Base-by-base conservation (phyloP, 1,139 yeast species). In the Eremothecium gossypii region DNA sequence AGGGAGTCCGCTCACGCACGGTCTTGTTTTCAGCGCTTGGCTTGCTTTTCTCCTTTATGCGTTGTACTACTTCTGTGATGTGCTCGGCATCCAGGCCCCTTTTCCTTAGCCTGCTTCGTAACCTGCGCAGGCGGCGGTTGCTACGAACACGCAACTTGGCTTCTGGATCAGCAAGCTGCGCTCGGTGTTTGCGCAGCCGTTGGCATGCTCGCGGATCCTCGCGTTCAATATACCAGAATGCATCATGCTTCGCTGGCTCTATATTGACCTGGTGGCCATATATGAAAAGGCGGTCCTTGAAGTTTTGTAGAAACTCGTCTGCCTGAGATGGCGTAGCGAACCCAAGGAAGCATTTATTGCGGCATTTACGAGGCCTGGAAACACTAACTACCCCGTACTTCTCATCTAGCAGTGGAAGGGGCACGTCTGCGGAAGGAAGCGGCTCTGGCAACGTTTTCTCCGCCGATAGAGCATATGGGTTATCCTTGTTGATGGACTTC, bases 321-420 rank as follows among this genome's bases (percentile, higher is more conserved):
- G 93, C 83, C 7, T 66, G 59, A 2, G 65, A 64, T 1, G 57
- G 53, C 14, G 62, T 57, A 3, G 65, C 69, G 49, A 78, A 79
- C 0, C 89, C 80, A 6, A 91, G 70, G 61, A 87, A 91, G 1
- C 96, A 96, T 61, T 87, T 96, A 2, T 96, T 96, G 44, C 79
- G 71, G 73, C 83, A 70, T 45, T 70, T 71, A 26, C 32, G 13
- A 7, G 51, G 41, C 20, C 47, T 33, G 7, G 57, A 50, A n/a
- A 56, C 45, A 4, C 45, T 41, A n/a, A 53, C 35, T 8, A 57
- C 49, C 26, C 50, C 49, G 29, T 44, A 39, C 10, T 33, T 35
- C 5, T 45, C 45, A 43, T 58, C 62, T 27, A 57, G 36, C 8
- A 42, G 17, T 6, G 33, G 8, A 14, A 32, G 33, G 17, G 14